Percentiles rank a stretch among this genome's conserved stretches.
phyloP scores from a whole-genome alignment of 768 basidiomycete genomes.

The Podaxis pistillaris region DNA sequence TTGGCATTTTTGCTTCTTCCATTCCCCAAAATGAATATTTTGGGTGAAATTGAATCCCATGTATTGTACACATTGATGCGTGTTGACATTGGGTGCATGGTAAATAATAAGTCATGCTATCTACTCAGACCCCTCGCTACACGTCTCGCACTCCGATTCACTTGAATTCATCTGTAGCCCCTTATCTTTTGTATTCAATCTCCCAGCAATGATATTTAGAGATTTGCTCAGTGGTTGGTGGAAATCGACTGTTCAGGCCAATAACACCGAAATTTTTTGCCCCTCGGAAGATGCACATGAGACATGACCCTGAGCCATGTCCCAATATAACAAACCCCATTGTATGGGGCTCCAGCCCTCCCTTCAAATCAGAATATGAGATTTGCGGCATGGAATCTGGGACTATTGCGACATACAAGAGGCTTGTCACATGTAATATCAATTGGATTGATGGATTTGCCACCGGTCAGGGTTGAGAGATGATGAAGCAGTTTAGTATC shows the following conservation, averaged over 20 bases:
- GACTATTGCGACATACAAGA: background rate
- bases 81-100: background rate
- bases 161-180: background rate
- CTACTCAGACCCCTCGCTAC: background rate
- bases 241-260: background rate
- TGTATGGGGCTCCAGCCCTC: background rate
- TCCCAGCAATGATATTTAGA: too few species aligned
- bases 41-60: background rate
- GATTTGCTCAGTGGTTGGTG: too few species aligned
- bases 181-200: background rate
- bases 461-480: background rate
- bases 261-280: background rate
- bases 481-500: background rate
- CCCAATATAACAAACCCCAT: background rate
- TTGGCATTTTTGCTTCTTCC: background rate
- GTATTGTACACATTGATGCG: background rate
- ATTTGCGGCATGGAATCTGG: background rate
- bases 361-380: background rate
- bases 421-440: background rate
- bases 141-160: background rate
- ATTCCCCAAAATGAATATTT: background rate
- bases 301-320: background rate
- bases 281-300: background rate
- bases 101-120: background rate
- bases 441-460: conserved; percentile 5